phyloP scores from a whole-genome alignment of 1,139 yeast genomes.

The Sugiyamaella castrensis region DNA sequence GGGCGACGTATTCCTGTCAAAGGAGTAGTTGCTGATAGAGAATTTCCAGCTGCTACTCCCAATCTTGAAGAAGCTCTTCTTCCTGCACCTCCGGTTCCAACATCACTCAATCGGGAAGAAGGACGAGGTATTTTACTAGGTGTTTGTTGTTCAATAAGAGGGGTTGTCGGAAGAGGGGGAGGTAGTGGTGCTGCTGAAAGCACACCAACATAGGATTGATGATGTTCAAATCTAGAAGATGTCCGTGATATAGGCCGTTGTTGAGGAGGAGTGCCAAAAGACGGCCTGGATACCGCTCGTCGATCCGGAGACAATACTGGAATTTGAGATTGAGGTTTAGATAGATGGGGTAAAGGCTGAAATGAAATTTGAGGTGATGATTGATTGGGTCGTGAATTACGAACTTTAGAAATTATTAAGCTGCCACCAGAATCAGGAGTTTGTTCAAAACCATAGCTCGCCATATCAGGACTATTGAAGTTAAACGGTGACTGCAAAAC shows the following conservation, averaged over 20 bases:
- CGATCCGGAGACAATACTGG: conserved; percentile 18
- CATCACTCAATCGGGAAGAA: conserved; percentile 10
- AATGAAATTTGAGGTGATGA: conserved; percentile 1
- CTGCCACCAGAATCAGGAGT: no score
- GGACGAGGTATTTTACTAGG: conserved; percentile 20
- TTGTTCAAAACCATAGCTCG: no score
- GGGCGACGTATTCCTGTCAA: conserved; percentile 1
- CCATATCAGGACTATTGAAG: no score
- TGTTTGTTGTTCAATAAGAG: conserved; percentile 10
- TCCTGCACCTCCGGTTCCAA: neutral
- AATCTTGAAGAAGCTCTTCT: conserved; percentile 7
- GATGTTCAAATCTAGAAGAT: conserved; percentile 3
- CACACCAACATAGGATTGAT: neutral
- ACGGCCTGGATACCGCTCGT: conserved; percentile 6
- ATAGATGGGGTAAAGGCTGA: neutral
- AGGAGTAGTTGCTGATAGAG: neutral
- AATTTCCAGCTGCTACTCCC: neutral
- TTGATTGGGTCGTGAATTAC: conserved; percentile 3
- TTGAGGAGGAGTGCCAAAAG: conserved; percentile 7
- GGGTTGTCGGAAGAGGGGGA: neutral
- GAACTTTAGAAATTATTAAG: neutral
- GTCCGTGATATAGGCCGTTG: neutral
- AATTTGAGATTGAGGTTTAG: conserved; percentile 12
- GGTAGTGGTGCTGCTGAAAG: neutral
- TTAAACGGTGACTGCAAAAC: no score